phyloP scores from a whole-genome alignment of 768 basidiomycete species.

The Hericium rajendrae region DNA sequence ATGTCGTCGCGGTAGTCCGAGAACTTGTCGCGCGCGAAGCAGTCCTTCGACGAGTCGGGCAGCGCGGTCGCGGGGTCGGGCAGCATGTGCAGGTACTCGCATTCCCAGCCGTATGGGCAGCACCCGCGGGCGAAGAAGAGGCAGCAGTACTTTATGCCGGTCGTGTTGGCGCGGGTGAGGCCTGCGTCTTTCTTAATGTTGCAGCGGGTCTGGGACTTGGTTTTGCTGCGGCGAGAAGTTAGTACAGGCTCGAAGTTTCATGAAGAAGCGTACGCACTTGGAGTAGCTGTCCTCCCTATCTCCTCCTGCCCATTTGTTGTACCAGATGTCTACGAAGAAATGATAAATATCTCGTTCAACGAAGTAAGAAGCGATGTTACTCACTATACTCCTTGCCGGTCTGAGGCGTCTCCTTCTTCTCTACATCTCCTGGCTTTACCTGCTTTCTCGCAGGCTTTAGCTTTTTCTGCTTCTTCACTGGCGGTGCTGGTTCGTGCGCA shows the following conservation, averaged over 20 bases:
- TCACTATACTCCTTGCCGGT: conserved; percentile 95
- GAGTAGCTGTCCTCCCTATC: conserved; percentile 96
- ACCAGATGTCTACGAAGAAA: conserved; percentile 75
- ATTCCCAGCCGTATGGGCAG: conserved; percentile 98
- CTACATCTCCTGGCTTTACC: conserved; percentile 83
- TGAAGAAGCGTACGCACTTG: conserved; percentile 46
- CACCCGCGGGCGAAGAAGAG: conserved; percentile 94
- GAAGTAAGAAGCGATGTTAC: conserved; percentile 22
- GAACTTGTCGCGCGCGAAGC: conserved; percentile 95
- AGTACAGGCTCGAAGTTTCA: conserved; percentile 3
- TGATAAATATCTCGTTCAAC: not conserved
- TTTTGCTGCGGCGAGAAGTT: conserved; percentile 48
- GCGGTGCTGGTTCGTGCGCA: not conserved
- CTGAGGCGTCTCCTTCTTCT: conserved; percentile 80
- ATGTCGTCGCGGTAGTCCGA: conserved; percentile 97
- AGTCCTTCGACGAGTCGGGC: conserved; percentile 91
- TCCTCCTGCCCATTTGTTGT: conserved; percentile 99
- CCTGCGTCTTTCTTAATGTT: conserved; percentile 83
- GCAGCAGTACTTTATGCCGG: conserved; percentile 87
- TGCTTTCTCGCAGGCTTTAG: conserved; percentile 90
- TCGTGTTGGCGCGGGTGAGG: conserved; percentile 90
- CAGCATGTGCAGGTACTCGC: conserved; percentile 88
- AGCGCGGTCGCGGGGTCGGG: conserved; percentile 60
- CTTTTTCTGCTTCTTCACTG: conserved; percentile 41
- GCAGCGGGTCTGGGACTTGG: conserved; percentile 89